Conservation (phyloP, 2,329 filamentous ascomycete genomes). For the Ambrosiella cleistominuta region DNA sequence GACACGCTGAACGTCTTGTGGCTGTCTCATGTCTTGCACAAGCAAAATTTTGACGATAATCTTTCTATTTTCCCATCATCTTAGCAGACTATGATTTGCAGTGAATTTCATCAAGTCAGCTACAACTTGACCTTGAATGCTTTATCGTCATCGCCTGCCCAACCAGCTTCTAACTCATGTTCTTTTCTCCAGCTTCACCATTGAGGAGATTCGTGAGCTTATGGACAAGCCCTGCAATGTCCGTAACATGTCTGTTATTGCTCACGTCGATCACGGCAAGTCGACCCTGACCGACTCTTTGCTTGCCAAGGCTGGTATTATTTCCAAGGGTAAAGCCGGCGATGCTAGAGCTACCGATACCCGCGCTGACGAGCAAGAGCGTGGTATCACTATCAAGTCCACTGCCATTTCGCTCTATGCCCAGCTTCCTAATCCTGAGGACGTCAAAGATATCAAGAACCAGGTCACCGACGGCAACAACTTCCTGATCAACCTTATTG, state of each 20-base stretch:
- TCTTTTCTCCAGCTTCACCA: slow-evolving; percentile 62
- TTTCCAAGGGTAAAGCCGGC: slow-evolving; percentile 93
- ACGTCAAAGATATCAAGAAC: slow-evolving; percentile 84
- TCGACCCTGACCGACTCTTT: slow-evolving; percentile 99
- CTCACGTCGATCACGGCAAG: slow-evolving; percentile 99
- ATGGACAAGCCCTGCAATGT: slow-evolving; percentile 67
- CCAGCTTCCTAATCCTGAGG: slow-evolving; percentile 60
- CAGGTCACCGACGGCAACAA: slow-evolving; percentile 79
- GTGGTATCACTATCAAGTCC: slow-evolving; percentile 99
- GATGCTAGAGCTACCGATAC: slow-evolving; percentile 94
- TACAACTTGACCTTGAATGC: neutral
- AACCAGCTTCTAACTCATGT: slow-evolving; percentile 26
- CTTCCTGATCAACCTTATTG: slow-evolving; percentile 99
- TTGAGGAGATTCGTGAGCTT: slow-evolving; percentile 70
- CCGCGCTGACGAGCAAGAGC: slow-evolving; percentile 93
- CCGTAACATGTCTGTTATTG: slow-evolving; percentile 99
- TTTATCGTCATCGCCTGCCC: neutral
- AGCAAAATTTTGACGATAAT: too few species aligned
- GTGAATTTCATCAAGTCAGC: neutral
- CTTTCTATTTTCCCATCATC: too few species aligned
- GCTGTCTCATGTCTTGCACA: too few species aligned
- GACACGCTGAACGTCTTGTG: neutral
- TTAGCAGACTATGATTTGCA: neutral
- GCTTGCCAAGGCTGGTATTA: slow-evolving; percentile 98
- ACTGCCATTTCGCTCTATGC: slow-evolving; percentile 98